These are phyloP conservation scores for Emericellopsis terricola DNA, from an alignment of 495 filamentous ascomycete species.

Conservation along the genomic window DNA sequence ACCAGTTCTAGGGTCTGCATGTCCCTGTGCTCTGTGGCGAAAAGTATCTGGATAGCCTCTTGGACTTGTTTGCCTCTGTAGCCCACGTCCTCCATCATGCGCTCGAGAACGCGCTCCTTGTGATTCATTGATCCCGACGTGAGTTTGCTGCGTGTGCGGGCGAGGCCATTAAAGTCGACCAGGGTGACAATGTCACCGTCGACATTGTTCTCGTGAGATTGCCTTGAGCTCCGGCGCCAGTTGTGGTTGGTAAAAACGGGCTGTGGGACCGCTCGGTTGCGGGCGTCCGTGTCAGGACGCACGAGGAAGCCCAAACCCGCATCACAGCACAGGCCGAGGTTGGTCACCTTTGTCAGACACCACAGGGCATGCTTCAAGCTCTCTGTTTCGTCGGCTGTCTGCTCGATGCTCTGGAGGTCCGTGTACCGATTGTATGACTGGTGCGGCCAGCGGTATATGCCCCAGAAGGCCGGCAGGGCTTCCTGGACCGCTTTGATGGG, in stretches of 20 bases:
- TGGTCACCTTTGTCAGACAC: conserved; percentile 18
- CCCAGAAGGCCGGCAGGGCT: conserved; percentile 25
- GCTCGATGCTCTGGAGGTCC: conserved; percentile 27
- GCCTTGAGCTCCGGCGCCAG: conserved; percentile 2
- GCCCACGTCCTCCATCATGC: conserved; percentile 10
- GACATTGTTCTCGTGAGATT: conserved; percentile 1
- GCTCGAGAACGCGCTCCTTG: conserved; percentile 4
- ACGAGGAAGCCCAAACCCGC: conserved; percentile 38
- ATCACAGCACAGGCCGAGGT: conserved; percentile 36
- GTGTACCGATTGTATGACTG: conserved; percentile 28
- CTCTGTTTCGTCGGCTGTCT: conserved; percentile 30
- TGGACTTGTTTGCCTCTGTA: conserved; percentile 5
- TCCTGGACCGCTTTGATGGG: conserved; percentile 22
- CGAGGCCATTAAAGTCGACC: background rate
- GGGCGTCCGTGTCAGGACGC: conserved; percentile 6
- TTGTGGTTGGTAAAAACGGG: conserved; percentile 3
- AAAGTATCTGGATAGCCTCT: conserved; percentile 7
- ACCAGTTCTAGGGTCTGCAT: too few species aligned
- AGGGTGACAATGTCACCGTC: background rate
- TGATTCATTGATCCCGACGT: conserved; percentile 2
- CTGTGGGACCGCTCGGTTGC: background rate
- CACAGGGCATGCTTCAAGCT: conserved; percentile 29
- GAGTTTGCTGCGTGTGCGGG: background rate
- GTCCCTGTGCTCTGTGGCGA: conserved; percentile 10
- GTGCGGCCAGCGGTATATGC: conserved; percentile 32